Percentiles rank a stretch among this genome's conserved stretches.
Conservation (phyloP, 1,139 yeast genomes). For the Pichia cactophila region DNA sequence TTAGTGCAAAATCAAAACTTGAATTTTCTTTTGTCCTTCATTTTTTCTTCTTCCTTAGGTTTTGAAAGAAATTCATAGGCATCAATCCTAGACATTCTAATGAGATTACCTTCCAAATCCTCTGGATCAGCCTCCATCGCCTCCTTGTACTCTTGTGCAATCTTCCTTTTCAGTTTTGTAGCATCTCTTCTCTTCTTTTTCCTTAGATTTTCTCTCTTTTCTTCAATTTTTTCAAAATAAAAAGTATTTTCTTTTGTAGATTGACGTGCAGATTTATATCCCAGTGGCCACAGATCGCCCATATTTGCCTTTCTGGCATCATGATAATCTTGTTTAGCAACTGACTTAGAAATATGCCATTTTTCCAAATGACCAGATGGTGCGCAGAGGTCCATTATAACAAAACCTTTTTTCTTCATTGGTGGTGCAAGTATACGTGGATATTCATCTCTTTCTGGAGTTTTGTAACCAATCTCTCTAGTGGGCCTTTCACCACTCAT, state of each 20-base stretch:
- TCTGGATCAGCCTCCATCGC: conserved; percentile 18
- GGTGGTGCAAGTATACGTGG: conserved; percentile 75
- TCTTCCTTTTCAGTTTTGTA: conserved; percentile 18
- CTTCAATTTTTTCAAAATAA: conserved; percentile 24
- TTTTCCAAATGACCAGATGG: conserved; percentile 72
- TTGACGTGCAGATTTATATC: conserved; percentile 54
- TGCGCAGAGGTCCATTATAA: conserved; percentile 71
- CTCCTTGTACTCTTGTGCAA: conserved; percentile 20
- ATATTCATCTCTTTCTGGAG: conserved; percentile 42
- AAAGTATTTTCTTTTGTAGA: conserved; percentile 26
- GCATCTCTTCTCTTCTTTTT: conserved; percentile 21
- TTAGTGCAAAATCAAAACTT: conserved; percentile 7
- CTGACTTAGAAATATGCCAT: conserved; percentile 81
- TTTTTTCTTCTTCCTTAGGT: conserved; percentile 20
- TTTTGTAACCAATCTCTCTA: conserved; percentile 27
- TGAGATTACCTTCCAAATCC: conserved; percentile 17
- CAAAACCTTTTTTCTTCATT: conserved; percentile 73
- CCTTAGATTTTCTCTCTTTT: conserved; percentile 23
- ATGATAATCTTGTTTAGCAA: conserved; percentile 68
- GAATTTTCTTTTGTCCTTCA: conserved; percentile 16
- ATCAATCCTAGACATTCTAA: conserved; percentile 22
- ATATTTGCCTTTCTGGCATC: conserved; percentile 79
- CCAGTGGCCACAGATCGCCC: conserved; percentile 91
- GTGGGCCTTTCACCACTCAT: conserved; percentile 1
- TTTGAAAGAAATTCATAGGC: conserved; percentile 21